Base-by-base conservation (phyloP, 768 basidiomycete genomes). In the Suillus clintonianus region DNA sequence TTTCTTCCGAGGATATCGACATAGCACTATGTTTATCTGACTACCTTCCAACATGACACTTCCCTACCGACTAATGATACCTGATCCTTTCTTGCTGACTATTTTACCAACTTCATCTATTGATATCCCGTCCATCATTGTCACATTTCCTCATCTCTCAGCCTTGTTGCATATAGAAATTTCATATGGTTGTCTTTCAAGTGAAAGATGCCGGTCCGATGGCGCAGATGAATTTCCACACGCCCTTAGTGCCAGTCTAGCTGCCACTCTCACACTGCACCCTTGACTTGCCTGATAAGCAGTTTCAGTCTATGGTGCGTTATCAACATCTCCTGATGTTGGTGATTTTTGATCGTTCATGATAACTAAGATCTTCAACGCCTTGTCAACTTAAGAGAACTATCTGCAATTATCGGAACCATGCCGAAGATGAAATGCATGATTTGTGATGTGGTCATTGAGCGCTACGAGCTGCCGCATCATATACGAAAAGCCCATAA, bases 21-120 rank as follows among this genome's bases (percentile, higher is more conserved):
- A 57, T 57, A 57, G 39, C 27, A 57, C 56, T 57, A 19, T 42
- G 56, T 41, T 57, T 57, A 57, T 41, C 39, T 57, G 56, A 57
- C 39, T 57, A 57, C 56, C 24, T 27, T 57, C 39, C 56, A 56
- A 56, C 55, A 27, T 41, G 56, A 57, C 56, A 36, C 17, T 57
- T 30, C 56, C 37, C 15, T 57, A 19, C 24, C 39, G 27, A 41
- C 39, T 57, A 57, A 41, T 57, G 56, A 57, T 57, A 57, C 19
- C 56, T 41, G 56, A 41, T 39, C 10, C 24, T 57, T 57, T 57
- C 24, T 57, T 57, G 39, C 24, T 57, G 39, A 41, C 15, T 57
- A 57, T 41, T 41, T 56, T 57, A 57, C 37, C 17, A 41, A 30
- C 24, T 17, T 27, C 56, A 57, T 41, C 56, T 57, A 57, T 57